phyloP scores from a whole-genome alignment of 2,329 filamentous ascomycete genomes.

The Rasamsonia emersonii region DNA sequence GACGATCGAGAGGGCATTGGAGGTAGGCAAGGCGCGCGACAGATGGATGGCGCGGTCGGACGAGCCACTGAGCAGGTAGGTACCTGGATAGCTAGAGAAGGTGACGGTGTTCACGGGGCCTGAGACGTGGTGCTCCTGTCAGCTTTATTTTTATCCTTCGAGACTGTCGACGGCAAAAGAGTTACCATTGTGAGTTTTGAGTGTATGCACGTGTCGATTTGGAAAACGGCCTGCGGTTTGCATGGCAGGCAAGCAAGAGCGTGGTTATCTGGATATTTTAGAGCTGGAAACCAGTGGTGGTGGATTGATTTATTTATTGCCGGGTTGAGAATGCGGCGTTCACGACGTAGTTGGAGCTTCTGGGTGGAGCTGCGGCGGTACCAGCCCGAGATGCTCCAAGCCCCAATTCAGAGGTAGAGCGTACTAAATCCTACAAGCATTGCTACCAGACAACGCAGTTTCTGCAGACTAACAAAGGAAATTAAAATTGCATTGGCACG shows the following conservation, averaged over 20 bases:
- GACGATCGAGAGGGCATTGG: conserved; percentile 19
- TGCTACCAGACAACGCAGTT: too few species aligned
- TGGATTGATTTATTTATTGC: too few species aligned
- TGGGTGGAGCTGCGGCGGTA: too few species aligned
- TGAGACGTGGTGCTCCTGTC: conserved; percentile 24
- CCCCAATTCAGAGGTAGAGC: neutral
- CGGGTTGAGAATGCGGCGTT: too few species aligned
- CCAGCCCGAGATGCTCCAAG: too few species aligned
- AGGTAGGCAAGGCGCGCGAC: conserved; percentile 55
- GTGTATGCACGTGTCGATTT: conserved; percentile 31
- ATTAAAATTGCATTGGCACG: conserved; percentile 33
- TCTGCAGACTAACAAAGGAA: conserved; percentile 1
- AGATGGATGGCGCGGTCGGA: conserved; percentile 78
- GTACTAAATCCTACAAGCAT: neutral
- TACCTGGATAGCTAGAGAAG: conserved; percentile 64
- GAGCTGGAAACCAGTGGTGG: too few species aligned
- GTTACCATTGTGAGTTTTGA: conserved; percentile 38
- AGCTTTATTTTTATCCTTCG: neutral
- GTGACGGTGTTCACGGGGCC: conserved; percentile 64
- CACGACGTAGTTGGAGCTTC: too few species aligned
- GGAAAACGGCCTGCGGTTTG: conserved; percentile 26
- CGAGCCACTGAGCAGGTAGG: conserved; percentile 76
- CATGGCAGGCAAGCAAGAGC: too few species aligned
- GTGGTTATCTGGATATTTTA: too few species aligned
- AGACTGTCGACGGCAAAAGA: neutral